A percentile compares a stretch with the other conserved stretches of the same genome.
These are phyloP conservation scores for Micromonas pusilla DNA, from an alignment of 139 green algal species.

Conservation along the genomic window DNA sequence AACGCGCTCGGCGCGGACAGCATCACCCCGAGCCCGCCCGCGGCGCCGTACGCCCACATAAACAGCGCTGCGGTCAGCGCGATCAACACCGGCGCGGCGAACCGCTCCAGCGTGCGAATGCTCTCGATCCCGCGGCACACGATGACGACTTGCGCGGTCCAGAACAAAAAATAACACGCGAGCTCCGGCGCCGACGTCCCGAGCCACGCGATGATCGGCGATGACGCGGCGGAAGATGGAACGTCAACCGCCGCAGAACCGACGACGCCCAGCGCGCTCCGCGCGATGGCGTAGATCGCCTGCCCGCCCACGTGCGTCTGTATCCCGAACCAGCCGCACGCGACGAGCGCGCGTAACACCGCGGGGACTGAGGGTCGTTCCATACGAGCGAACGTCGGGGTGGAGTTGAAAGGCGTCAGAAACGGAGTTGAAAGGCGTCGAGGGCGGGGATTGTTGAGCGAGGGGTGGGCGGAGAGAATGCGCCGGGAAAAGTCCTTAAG, in stretches of 20 bases:
- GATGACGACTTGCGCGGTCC: constrained; percentile 51
- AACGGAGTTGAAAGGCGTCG: too few relatives aligned
- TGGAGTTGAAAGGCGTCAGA: too few relatives aligned
- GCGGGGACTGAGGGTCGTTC: constrained; percentile 58
- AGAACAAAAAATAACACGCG: constrained; percentile 60
- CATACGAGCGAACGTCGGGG: too few relatives aligned
- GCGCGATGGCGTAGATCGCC: constrained; percentile 13
- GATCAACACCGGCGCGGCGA: constrained; percentile 65
- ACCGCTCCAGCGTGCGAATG: constrained; percentile 63
- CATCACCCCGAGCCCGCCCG: constrained; percentile 54
- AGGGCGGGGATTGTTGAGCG: too few relatives aligned
- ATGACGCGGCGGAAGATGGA: not conserved
- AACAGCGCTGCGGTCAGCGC: constrained; percentile 55
- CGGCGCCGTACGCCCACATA: constrained; percentile 50
- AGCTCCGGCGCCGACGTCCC: constrained; percentile 51
- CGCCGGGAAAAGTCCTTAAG: too few relatives aligned
- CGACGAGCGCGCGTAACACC: constrained; percentile 56
- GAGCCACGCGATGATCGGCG: constrained; percentile 35
- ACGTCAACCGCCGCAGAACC: too few relatives aligned
- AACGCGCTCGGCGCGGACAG: constrained; percentile 61
- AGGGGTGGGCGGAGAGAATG: too few relatives aligned
- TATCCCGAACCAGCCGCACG: constrained; percentile 74
- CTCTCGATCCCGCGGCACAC: constrained; percentile 63
- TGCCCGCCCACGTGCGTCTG: constrained; percentile 59
- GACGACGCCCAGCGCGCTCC: not conserved